Conservation (phyloP, 2,329 filamentous ascomycete genomes). For the Elsinoe perseae region DNA sequence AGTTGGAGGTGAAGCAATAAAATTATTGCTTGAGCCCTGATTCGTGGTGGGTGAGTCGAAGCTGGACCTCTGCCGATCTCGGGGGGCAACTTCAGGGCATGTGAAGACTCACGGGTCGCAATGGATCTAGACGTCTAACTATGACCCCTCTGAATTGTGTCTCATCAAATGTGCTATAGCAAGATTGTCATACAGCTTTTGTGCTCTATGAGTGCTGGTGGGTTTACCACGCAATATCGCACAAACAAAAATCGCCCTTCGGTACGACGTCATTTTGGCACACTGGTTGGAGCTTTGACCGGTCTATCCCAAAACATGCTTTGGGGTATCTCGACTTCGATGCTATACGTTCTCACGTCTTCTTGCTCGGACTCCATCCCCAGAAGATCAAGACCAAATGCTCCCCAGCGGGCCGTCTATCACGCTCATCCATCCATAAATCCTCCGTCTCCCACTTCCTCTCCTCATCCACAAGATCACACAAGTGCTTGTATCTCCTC, state of each 20-base stretch:
- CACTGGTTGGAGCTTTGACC: slow-evolving; percentile 8
- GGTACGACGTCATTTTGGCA: slow-evolving; percentile 3
- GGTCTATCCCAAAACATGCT: neutral
- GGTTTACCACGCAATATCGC: neutral
- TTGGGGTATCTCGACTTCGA: neutral
- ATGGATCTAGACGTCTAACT: neutral
- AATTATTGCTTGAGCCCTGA: slow-evolving; percentile 6
- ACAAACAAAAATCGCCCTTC: neutral
- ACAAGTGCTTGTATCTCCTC: slow-evolving; percentile 23
- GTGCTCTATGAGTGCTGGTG: neutral
- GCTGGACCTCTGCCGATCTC: neutral
- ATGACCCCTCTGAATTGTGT: neutral
- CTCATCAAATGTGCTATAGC: too few relatives aligned
- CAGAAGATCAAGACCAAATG: slow-evolving; percentile 26
- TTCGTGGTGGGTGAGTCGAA: slow-evolving; percentile 11
- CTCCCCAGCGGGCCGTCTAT: slow-evolving; percentile 16
- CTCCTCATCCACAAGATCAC: slow-evolving; percentile 22
- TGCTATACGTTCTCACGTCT: slow-evolving; percentile 18
- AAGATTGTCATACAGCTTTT: too few relatives aligned
- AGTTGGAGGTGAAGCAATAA: neutral
- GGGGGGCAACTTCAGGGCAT: slow-evolving; percentile 7
- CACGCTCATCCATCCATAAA: slow-evolving; percentile 23
- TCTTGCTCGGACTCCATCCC: slow-evolving; percentile 27
- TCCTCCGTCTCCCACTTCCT: slow-evolving; percentile 23
- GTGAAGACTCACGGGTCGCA: neutral